A percentile compares a stretch with the other conserved stretches of the same genome.
phyloP scores from a whole-genome alignment of 345 rosid species.

The Eucalyptus curtisii region DNA sequence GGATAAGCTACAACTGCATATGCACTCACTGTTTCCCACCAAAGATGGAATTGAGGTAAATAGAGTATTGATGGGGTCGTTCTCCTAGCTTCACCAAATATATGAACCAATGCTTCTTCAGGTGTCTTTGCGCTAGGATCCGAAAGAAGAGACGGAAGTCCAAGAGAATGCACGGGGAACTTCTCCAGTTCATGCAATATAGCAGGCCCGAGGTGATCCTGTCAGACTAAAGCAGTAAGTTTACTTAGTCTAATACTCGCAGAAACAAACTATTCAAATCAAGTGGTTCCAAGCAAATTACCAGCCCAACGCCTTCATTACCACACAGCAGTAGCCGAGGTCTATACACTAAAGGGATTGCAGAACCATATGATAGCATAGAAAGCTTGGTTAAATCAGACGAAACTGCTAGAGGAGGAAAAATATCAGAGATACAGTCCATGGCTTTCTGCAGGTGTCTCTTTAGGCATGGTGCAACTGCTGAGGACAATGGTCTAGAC shows the following conservation, averaged over 20 bases:
- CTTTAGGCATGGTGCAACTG: conserved; percentile 85
- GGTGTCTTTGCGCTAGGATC: conserved; percentile 99
- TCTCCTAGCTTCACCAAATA: conserved; percentile 98
- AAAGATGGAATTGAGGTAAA: conserved; percentile 80
- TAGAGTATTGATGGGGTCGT: conserved; percentile 91
- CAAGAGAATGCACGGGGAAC: conserved; percentile 93
- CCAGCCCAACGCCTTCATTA: conserved; percentile 91
- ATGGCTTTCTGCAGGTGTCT: conserved; percentile 77
- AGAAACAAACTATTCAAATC: background rate
- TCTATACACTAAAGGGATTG: conserved; percentile 91
- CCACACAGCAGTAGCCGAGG: conserved; percentile 88
- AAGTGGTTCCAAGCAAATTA: conserved; percentile 32
- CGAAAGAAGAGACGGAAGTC: conserved; percentile 95
- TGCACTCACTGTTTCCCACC: conserved; percentile 99
- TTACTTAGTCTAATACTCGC: conserved; percentile 28
- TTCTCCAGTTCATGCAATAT: conserved; percentile 93
- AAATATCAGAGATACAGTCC: conserved; percentile 54
- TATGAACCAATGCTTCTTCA: conserved; percentile 97
- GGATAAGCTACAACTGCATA: background rate
- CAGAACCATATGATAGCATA: conserved; percentile 88
- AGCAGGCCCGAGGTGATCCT: conserved; percentile 99
- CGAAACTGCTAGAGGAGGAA: conserved; percentile 58
- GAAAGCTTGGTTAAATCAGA: conserved; percentile 79
- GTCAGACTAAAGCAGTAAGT: conserved; percentile 71
- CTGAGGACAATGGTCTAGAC: conserved; percentile 88